Evolutionary conservation across 2,329 filamentous ascomycete genomes (phyloP).

Genomic region (Pestalotiopsis sp.): DNA sequence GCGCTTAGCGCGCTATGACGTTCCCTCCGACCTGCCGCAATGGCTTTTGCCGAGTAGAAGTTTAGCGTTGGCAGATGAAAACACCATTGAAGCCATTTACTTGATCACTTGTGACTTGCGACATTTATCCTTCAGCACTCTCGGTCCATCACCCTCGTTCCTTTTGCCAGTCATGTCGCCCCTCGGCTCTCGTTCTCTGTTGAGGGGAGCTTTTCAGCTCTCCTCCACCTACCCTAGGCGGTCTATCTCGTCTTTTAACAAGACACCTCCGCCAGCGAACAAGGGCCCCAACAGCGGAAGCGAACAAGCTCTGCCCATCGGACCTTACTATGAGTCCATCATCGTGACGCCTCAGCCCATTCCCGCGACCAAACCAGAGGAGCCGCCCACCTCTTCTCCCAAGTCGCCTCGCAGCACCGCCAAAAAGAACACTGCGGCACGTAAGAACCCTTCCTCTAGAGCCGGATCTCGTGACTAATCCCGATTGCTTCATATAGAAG

Average conservation of each 20-base stretch:
- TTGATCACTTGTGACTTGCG: neutral
- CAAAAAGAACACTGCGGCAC: conserved; percentile 24
- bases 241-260: conserved; percentile 23
- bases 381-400: conserved; percentile 41
- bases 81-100: neutral
- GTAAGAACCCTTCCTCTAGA: conserved; percentile 18
- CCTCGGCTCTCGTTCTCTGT: conserved; percentile 1
- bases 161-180: conserved; percentile 7
- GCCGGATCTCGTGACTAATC: conserved; percentile 9
- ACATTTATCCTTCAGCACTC: neutral
- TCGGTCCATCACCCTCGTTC: neutral
- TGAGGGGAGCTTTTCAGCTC: conserved; percentile 6
- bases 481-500: neutral
- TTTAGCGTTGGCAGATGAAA: neutral
- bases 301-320: conserved; percentile 52
- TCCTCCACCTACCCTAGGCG: conserved; percentile 18
- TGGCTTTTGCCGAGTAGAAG: neutral
- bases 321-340: conserved; percentile 61
- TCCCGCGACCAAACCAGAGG: conserved; percentile 43
- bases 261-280: conserved; percentile 23
- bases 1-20: neutral
- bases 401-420: conserved; percentile 27
- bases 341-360: conserved; percentile 47
- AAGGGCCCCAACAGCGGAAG: conserved; percentile 21
- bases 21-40: neutral